Evolutionary conservation across 1,284 basidiomycete genomes (phyloP).

Genomic region (Ceratobasidium sp.): DNA sequence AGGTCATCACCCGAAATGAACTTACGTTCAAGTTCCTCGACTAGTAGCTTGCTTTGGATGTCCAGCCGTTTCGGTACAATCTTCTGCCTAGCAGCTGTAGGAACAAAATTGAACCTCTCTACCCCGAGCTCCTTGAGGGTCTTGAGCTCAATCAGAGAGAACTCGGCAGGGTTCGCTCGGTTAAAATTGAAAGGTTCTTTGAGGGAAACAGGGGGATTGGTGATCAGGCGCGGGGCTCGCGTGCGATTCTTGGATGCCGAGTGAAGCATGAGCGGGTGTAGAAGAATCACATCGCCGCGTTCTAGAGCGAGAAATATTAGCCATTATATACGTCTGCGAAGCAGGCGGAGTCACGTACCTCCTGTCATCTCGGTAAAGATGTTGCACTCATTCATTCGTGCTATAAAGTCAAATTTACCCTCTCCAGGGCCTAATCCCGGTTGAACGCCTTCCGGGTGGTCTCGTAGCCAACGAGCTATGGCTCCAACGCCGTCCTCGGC

Average conservation of each 20-base stretch:
- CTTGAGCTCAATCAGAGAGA: slow-evolving; percentile 66
- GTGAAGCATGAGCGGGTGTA: slow-evolving; percentile 74
- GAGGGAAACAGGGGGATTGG: slow-evolving; percentile 70
- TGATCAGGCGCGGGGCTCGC: slow-evolving; percentile 68
- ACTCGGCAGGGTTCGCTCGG: slow-evolving; percentile 62
- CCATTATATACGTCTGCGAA: slow-evolving; percentile 12
- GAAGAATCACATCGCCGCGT: slow-evolving; percentile 68
- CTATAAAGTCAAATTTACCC: slow-evolving; percentile 46
- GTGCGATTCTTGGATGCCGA: slow-evolving; percentile 71
- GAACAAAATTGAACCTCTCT: slow-evolving; percentile 39
- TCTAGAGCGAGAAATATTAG: slow-evolving; percentile 29
- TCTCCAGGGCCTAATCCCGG: slow-evolving; percentile 44
- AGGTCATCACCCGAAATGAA: not conserved
- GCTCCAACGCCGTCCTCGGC: slow-evolving; percentile 48
- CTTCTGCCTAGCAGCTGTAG: slow-evolving; percentile 12
- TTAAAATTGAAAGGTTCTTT: slow-evolving; percentile 68
- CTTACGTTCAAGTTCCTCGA: slow-evolving; percentile 33
- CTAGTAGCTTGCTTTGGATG: slow-evolving; percentile 24
- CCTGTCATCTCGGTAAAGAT: slow-evolving; percentile 49
- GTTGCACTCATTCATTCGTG: slow-evolving; percentile 46
- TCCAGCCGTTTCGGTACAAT: slow-evolving; percentile 33
- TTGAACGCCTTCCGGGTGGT: slow-evolving; percentile 49
- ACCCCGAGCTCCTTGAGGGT: slow-evolving; percentile 65
- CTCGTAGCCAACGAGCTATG: slow-evolving; percentile 48
- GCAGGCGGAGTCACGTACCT: slow-evolving; percentile 36